Evolutionary conservation across 2,329 filamentous ascomycete species (phyloP).

Genomic region (Elsinoe perseae): DNA sequence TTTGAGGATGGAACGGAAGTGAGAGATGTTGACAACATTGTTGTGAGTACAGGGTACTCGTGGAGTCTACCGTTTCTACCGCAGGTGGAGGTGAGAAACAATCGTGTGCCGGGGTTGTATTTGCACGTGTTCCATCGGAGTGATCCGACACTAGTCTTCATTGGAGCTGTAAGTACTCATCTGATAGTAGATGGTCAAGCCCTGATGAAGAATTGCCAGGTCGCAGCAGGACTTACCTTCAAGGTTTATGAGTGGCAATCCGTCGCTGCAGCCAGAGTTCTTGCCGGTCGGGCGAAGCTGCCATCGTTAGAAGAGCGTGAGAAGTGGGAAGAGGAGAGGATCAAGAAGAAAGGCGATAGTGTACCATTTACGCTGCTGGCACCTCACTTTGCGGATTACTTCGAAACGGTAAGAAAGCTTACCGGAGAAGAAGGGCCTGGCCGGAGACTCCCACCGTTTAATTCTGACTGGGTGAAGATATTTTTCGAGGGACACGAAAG

Average conservation of each 20-base stretch:
- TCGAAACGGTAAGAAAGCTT: conserved; percentile 47
- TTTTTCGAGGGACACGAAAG: conserved; percentile 17
- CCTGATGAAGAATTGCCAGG: background rate
- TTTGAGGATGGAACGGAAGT: conserved; percentile 50
- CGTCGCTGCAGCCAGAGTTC: conserved; percentile 51
- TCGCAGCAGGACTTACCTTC: conserved; percentile 53
- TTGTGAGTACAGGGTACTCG: conserved; percentile 60
- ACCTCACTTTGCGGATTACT: conserved; percentile 59
- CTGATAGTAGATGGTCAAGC: background rate
- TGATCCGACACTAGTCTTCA: conserved; percentile 50
- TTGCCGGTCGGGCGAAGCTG: conserved; percentile 48
- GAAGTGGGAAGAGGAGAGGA: conserved; percentile 51
- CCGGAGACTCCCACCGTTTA: conserved; percentile 28
- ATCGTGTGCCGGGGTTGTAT: conserved; percentile 50
- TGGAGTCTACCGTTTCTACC: conserved; percentile 58
- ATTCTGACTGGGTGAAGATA: conserved; percentile 16
- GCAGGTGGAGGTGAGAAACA: conserved; percentile 44
- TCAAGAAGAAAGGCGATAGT: conserved; percentile 49
- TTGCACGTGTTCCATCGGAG: conserved; percentile 50
- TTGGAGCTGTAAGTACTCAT: conserved; percentile 47
- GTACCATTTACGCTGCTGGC: conserved; percentile 49
- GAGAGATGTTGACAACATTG: conserved; percentile 51
- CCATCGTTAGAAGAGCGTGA: conserved; percentile 45
- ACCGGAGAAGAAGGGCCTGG: conserved; percentile 44
- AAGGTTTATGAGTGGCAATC: conserved; percentile 64